phyloP scores from a whole-genome alignment of 306 rosid genomes.

The Quercus engelmannii region DNA sequence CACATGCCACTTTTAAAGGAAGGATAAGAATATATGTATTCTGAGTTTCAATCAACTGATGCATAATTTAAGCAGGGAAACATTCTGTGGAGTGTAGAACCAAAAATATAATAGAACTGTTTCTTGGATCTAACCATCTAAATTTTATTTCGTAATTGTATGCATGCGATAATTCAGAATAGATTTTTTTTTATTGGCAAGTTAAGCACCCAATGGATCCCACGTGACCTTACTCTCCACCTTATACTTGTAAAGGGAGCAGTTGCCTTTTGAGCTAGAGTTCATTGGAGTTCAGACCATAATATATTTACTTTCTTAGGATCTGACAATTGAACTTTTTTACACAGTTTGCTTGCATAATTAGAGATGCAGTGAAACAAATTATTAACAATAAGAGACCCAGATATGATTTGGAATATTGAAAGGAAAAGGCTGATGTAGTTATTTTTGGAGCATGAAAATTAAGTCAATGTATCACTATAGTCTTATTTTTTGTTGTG shows the following conservation, averaged over 20 bases:
- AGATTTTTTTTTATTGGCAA: not conserved
- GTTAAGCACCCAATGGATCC: no score
- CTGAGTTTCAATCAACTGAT: not conserved
- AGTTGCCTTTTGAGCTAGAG: no score
- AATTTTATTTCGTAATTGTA: not conserved
- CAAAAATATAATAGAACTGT: not conserved
- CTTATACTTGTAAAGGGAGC: no score
- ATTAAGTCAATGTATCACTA: not conserved
- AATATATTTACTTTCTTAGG: not conserved
- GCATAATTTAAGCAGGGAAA: not conserved
- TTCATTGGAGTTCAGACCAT: not conserved
- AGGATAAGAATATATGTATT: not conserved
- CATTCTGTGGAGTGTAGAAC: not conserved
- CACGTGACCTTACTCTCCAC: no score
- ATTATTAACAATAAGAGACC: not conserved
- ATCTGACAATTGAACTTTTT: not conserved
- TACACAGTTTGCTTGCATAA: not conserved
- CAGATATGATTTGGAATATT: not conserved
- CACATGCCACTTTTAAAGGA: not conserved
- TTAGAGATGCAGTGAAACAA: not conserved
- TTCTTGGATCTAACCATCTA: not conserved
- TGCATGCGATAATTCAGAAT: not conserved
- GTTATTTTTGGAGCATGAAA: not conserved
- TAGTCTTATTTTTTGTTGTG: not conserved
- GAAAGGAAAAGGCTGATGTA: not conserved